These are phyloP conservation scores for Royoungia palumana DNA, from an alignment of 768 basidiomycete genomes.

Conservation along the genomic window DNA sequence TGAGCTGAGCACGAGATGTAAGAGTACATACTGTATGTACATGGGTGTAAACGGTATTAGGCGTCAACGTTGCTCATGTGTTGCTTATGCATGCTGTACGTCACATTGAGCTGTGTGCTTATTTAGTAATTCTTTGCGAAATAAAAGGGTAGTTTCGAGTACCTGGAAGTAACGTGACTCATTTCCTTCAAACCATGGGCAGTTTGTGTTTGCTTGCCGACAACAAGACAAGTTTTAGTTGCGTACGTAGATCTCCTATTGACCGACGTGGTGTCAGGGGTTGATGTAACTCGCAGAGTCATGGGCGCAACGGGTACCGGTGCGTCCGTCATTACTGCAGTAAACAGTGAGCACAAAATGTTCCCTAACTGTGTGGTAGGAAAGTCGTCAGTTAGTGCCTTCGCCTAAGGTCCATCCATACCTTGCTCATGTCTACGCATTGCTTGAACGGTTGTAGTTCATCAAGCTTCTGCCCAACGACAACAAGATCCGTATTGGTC, in stretches of 20 bases:
- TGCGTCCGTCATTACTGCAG: neutral
- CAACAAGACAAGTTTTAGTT: neutral
- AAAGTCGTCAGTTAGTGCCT: slow-evolving; percentile 6
- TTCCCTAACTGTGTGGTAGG: neutral
- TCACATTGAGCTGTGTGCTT: no score
- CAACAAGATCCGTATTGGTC: slow-evolving; percentile 6
- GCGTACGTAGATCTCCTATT: slow-evolving; percentile 1
- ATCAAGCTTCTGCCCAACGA: slow-evolving; percentile 7
- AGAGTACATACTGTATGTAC: no score
- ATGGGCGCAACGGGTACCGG: slow-evolving; percentile 10
- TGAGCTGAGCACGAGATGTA: no score
- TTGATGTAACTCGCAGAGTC: neutral
- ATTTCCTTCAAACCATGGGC: neutral
- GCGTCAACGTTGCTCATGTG: no score
- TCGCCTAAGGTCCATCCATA: neutral
- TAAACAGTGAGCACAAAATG: neutral
- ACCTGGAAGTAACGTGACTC: no score
- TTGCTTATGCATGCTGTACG: no score
- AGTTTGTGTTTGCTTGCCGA: no score
- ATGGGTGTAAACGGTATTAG: no score
- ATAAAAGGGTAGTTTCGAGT: neutral
- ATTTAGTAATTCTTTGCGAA: neutral
- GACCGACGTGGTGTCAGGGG: neutral
- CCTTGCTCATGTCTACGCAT: neutral
- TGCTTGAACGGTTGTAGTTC: neutral